A percentile compares a stretch with the other conserved stretches of the same genome.
Evolutionary conservation across 768 basidiomycete genomes (phyloP).

Genomic region (Russula sp.): DNA sequence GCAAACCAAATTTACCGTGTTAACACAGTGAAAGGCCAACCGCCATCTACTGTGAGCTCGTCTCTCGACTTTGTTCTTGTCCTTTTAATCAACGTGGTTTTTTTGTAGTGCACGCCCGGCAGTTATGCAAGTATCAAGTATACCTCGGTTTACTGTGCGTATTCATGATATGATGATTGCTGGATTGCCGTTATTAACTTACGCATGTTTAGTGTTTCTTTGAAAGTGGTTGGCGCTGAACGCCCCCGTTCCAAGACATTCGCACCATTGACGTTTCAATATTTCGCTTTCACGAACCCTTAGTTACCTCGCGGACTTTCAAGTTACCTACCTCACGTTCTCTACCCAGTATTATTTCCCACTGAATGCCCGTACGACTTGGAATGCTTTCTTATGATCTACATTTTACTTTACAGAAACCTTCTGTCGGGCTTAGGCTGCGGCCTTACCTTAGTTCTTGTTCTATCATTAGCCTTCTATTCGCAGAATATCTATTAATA

Average conservation of each 20-base stretch:
- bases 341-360: too few relatives aligned
- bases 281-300: too few relatives aligned
- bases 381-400: too few relatives aligned
- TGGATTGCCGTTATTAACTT: background rate
- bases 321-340: too few relatives aligned
- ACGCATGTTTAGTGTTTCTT: too few relatives aligned
- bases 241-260: background rate
- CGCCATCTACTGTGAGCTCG: slow-evolving; percentile 14
- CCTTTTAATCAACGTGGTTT: background rate
- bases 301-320: too few relatives aligned
- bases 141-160: slow-evolving; percentile 25
- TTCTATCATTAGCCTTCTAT: background rate
- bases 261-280: too few relatives aligned
- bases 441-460: background rate
- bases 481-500: background rate
- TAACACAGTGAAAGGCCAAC: slow-evolving; percentile 19
- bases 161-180: background rate
- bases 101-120: slow-evolving; percentile 22
- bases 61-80: background rate
- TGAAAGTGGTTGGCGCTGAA: too few relatives aligned
- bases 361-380: too few relatives aligned
- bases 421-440: too few relatives aligned
- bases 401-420: too few relatives aligned
- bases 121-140: slow-evolving; percentile 18
- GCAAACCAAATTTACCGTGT: slow-evolving; percentile 21